Base-by-base conservation (phyloP, 192 early-diverging fungal species). In the Coemansia sp. region DNA sequence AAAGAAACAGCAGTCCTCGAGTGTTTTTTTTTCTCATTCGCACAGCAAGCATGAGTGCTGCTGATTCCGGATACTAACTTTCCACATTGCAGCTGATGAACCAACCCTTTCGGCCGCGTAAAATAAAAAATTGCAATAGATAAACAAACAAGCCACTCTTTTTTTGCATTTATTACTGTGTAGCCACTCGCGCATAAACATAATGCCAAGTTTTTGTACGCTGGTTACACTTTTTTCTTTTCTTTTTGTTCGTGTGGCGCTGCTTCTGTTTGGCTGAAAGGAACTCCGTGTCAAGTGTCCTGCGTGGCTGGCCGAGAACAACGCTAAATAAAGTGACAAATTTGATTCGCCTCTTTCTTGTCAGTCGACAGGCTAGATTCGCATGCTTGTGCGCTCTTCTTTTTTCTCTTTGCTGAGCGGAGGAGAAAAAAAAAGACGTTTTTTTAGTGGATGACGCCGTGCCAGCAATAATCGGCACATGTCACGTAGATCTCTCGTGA, bases 391-490 rank as follows among this genome's bases (percentile, higher is more conserved):
- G 51, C 27, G 51, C 51, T 25, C 27, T 8, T 25, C 17, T 27
- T 51, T n/a, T 19, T 11, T 47, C 22, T 47, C 22, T 54, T 27
- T 24, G 51, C 24, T 24, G 8, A 51, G 22, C 25, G 42, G 42
- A 5, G 8, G n/a, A 1, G 25, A 22, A 24, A 49, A 27, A 9
- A 14, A n/a, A n/a, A n/a, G n/a, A n/a, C n/a, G n/a, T n/a, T n/a
- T n/a, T n/a, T n/a, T n/a, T 27, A 49, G 47, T 49, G 51, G 25
- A 31, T 54, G 51, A 27, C 51, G 51, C 51, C 51, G 51, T 54
- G 51, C 51, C 51, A 54, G 27, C 27, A 54, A 54, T 54, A n/a
- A n/a, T 54, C 5, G 51, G 51, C 51, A 54, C 51, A 54, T 54
- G 51, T 54, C 51, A 31, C 29, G 51, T 29, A 54, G 51, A 54